Evolutionary conservation across 2,329 filamentous ascomycete species (phyloP), one percentile per base, ranked within the genome.

Genomic region (Diaporthe citrichinensis): DNA sequence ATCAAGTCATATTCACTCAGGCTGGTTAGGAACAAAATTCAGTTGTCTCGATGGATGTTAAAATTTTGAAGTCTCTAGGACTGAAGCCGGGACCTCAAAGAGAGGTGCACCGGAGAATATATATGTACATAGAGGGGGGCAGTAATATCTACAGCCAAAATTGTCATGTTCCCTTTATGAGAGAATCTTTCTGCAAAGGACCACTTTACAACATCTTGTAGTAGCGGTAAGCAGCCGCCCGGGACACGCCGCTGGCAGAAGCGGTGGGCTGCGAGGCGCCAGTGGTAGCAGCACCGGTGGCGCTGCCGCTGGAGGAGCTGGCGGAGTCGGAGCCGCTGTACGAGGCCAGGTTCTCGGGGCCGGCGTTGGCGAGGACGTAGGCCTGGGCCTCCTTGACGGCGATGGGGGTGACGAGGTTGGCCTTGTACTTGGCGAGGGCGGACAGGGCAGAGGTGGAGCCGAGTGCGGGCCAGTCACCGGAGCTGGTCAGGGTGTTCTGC

Each of bases 401-500:
- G 34, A 74, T 57, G 6, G 75, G 75, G n/a, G 67, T 71, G 58
- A 76, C 53, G 15, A 76, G 67, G 46, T 20, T 57, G 57, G 44
- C 59, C 62, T 67, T 71, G 75, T 74, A 74, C 65, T 71, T 74
- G 58, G 72, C 75, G 23, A 76, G 15, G 65, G 73, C 67, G n/a
- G 55, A 57, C 46, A 76, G 72, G 46, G 71, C 41, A 20, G 72
- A 71, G 72, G 61, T 68, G 51, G 57, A 59, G 28, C 72, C 65
- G 1, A 75, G 72, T 12, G 65, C 53, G 34, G 76, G 53, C 59
- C 71, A 82, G 6, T 78, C 78, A 5, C 84, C 67, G 23, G 73
- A 71, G 67, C 55, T 72, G 34, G 49, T 58, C 44, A 75, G 46
- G 28, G 67, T 85, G 81, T 92, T 92, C 72, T 85, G n/a, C 84